These are phyloP conservation scores for Venturia asperata DNA, from an alignment of 2,329 filamentous ascomycete species.

Conservation along the genomic window DNA sequence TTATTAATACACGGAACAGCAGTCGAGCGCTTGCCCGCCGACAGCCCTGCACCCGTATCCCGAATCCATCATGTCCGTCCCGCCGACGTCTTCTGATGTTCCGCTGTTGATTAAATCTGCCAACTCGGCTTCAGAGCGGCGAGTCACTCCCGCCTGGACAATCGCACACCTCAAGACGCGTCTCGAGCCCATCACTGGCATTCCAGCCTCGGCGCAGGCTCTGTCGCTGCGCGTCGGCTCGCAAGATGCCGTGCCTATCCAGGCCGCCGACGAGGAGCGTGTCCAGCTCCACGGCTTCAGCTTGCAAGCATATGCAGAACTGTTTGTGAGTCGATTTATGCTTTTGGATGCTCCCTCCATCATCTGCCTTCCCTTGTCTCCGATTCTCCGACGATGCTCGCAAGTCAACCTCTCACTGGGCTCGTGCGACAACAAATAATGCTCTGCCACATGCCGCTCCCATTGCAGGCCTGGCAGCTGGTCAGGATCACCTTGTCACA, in stretches of 20 bases:
- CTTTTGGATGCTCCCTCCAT: background rate
- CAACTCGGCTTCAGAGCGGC: slow-evolving; percentile 75
- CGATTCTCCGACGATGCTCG: background rate
- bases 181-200: slow-evolving; percentile 86
- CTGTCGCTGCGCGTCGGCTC: slow-evolving; percentile 63
- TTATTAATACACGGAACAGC: too few species aligned
- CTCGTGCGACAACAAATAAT: slow-evolving; percentile 14
- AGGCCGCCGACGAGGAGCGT: slow-evolving; percentile 65
- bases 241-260: slow-evolving; percentile 56
- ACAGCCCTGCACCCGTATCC: background rate
- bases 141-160: slow-evolving; percentile 87
- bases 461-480: background rate
- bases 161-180: slow-evolving; percentile 77
- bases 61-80: slow-evolving; percentile 11
- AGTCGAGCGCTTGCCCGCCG: too few species aligned
- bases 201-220: slow-evolving; percentile 72
- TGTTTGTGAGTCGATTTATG: slow-evolving; percentile 57
- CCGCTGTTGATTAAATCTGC: slow-evolving; percentile 69
- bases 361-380: background rate
- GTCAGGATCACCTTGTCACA: slow-evolving; percentile 8
- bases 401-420: background rate
- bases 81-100: slow-evolving; percentile 43
- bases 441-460: slow-evolving; percentile 16
- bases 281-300: slow-evolving; percentile 58
- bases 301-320: slow-evolving; percentile 67